Evolutionary conservation across 1,284 basidiomycete species (phyloP), one percentile per base, ranked within the genome.

Genomic region (Cutaneotrichosporon cyanovorans): DNA sequence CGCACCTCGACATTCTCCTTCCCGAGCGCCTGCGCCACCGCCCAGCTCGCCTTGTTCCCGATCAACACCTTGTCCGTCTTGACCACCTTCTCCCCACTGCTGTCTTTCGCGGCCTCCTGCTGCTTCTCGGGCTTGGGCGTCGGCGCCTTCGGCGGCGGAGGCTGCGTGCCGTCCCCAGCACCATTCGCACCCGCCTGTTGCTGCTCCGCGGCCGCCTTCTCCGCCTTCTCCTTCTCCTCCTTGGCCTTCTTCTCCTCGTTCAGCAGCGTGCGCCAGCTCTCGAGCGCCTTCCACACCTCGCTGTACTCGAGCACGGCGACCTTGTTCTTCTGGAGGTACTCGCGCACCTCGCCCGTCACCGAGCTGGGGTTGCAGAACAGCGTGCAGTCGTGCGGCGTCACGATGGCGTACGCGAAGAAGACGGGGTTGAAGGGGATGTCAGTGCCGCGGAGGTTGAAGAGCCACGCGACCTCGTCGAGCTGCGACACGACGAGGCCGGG

Each of bases 381-480:
- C 4, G 79, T 74, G 0, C 81, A 80, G 4, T 77, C 76, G 39
- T 84, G 76, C 12, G 73, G 69, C 2, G 85, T 85, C 23, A 97
- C 75, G 31, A 93, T 76, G 2, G 88, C 86, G 65, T 92, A 96
- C 0, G 87, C 82, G 63, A 96, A 95, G 75, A 98, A 97, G 19
- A 98, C 92, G 54, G 90, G 90, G 64, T 95, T 97, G 73, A 80
- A 97, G 32, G 84, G 83, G 53, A 97, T 93, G 66, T 97, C 92
- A 2, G 82, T 80, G 1, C 92, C 91, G 51, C 93, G 82, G 36
- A 98, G 75, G 71, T 97, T 97, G 74, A 96, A 89, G 23, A 95
- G 67, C 93, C 93, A 91, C 0, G 87, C 88, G 37, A 89, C 80
- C 63, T 93, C 90, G 65, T 93, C 90, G 8, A 96, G 78, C 75